A percentile compares a stretch with the other conserved stretches of the same genome.
phyloP scores from a whole-genome alignment of 805 yeast genomes.

The Gaillardinia entomophila region DNA sequence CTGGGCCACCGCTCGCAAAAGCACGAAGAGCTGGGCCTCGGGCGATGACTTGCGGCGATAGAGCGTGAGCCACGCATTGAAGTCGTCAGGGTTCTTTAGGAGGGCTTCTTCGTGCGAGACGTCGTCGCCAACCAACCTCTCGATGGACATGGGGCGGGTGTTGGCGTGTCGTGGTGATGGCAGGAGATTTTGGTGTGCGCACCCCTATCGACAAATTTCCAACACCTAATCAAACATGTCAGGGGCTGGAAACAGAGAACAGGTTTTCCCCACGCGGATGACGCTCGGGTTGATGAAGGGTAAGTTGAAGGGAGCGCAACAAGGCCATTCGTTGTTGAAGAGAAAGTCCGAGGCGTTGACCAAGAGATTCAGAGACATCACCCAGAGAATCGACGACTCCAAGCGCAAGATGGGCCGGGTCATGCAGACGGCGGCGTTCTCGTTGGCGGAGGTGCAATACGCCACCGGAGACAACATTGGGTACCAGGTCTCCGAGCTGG shows the following conservation, averaged over 20 bases:
- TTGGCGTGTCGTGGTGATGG: too few relatives aligned
- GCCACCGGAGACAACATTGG: constrained; percentile 97
- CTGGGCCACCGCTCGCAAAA: constrained; percentile 45
- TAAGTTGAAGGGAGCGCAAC: constrained; percentile 94
- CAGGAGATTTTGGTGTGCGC: too few relatives aligned
- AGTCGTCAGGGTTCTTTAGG: constrained; percentile 23
- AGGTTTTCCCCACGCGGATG: constrained; percentile 97
- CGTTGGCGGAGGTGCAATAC: constrained; percentile 93
- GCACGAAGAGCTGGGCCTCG: constrained; percentile 39
- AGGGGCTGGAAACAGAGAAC: constrained; percentile 79
- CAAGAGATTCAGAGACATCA: constrained; percentile 92
- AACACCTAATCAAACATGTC: too few relatives aligned
- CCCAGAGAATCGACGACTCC: constrained; percentile 88
- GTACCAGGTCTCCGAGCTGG: constrained; percentile 93
- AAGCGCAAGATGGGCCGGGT: constrained; percentile 97
- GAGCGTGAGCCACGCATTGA: constrained; percentile 44
- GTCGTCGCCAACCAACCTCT: constrained; percentile 18
- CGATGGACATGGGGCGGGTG: too few relatives aligned
- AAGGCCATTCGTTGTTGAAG: constrained; percentile 88
- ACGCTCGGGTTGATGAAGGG: constrained; percentile 92
- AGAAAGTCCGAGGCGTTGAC: constrained; percentile 97
- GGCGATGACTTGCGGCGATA: constrained; percentile 24
- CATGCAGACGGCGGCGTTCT: constrained; percentile 97
- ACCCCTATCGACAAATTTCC: too few relatives aligned
- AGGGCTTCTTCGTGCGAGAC: constrained; percentile 30